phyloP scores from a whole-genome alignment of 164 flowering plant genomes.

The Nymphaea thermarum region DNA sequence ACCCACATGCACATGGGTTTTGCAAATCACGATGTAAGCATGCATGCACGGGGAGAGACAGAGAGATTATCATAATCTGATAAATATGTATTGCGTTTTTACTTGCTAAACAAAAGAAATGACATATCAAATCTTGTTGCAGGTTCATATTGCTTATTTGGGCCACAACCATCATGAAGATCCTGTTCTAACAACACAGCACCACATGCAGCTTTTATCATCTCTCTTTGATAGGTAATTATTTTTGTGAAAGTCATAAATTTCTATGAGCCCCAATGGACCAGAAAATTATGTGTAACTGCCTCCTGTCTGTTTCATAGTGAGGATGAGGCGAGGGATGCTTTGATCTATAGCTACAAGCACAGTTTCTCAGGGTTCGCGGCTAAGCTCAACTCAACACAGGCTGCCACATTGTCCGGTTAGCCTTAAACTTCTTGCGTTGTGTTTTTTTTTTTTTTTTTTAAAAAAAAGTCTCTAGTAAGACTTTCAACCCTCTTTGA shows the following conservation, averaged over 20 bases:
- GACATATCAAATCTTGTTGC: constrained; percentile 2
- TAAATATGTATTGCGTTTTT: no score
- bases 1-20: no score
- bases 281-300: background rate
- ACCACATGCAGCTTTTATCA: constrained; percentile 40
- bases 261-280: background rate
- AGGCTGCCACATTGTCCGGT: constrained; percentile 52
- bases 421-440: background rate
- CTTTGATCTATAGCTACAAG: constrained; percentile 58
- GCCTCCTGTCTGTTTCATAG: constrained; percentile 12
- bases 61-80: no score
- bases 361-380: constrained; percentile 70
- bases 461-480: no score
- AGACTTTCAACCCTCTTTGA: no score
- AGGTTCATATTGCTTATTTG: constrained; percentile 60
- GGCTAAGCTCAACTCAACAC: constrained; percentile 50
- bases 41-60: no score
- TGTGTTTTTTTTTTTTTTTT: no score
- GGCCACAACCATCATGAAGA: constrained; percentile 27
- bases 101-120: no score
- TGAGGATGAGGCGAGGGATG: constrained; percentile 36
- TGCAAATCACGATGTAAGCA: no score
- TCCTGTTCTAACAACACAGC: constrained; percentile 30
- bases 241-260: background rate
- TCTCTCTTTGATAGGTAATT: constrained; percentile 35